Conservation (phyloP, 192 early-diverging fungal genomes). For the Coemansia sp. region DNA sequence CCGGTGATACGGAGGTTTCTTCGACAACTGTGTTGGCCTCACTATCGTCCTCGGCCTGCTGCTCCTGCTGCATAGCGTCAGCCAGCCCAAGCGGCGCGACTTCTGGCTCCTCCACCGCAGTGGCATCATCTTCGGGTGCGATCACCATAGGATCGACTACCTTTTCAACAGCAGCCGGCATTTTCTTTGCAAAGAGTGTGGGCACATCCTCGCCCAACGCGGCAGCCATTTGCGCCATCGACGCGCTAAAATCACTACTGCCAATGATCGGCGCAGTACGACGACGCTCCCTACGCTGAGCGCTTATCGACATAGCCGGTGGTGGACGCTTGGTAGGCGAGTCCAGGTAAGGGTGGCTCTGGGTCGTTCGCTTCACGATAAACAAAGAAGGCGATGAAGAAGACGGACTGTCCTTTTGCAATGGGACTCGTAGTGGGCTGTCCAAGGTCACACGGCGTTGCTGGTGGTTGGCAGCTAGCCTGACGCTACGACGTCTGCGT, state of each 20-base stretch:
- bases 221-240: slow-evolving; percentile 40
- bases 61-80: slow-evolving; percentile 19
- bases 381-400: slow-evolving; percentile 7
- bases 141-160: neutral
- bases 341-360: neutral
- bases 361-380: neutral
- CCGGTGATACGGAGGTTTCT: neutral
- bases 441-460: slow-evolving; percentile 8
- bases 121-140: neutral
- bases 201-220: slow-evolving; percentile 50
- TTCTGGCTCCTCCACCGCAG: neutral
- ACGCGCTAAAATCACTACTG: slow-evolving; percentile 9
- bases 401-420: neutral
- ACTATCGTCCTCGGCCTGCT: neutral
- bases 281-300: slow-evolving; percentile 14
- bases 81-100: slow-evolving; percentile 32
- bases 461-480: neutral
- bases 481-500: slow-evolving; percentile 28
- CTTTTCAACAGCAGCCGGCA: neutral
- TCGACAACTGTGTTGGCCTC: neutral
- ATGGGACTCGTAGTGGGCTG: neutral
- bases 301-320: neutral
- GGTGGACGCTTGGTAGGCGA: neutral
- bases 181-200: neutral
- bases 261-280: slow-evolving; percentile 17